Evolutionary conservation across 164 flowering plant genomes (phyloP).

Genomic region (Kalanchoe fedtschenkoi): DNA sequence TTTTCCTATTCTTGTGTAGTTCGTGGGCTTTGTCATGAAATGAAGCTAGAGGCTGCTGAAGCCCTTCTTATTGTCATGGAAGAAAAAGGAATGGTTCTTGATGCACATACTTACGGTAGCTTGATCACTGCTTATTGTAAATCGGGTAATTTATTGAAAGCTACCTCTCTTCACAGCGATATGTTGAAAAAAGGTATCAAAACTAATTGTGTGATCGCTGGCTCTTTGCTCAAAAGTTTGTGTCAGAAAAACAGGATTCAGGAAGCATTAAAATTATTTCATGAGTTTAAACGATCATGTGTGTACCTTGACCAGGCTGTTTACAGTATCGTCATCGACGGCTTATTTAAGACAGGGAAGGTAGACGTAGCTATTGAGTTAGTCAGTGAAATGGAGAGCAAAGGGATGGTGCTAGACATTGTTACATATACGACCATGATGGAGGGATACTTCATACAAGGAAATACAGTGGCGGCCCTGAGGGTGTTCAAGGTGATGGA

Average conservation of each 20-base stretch:
- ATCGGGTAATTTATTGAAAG: conserved; percentile 25
- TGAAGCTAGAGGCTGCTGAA: conserved; percentile 50
- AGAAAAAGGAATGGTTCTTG: conserved; percentile 31
- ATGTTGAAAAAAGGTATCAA: conserved; percentile 48
- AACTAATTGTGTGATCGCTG: conserved; percentile 44
- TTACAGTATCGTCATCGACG: conserved; percentile 47
- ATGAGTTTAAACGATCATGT: conserved; percentile 27
- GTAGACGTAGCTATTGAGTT: conserved; percentile 46
- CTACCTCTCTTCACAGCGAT: conserved; percentile 28
- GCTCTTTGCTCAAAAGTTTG: conserved; percentile 50
- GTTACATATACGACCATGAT: conserved; percentile 61
- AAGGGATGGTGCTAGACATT: conserved; percentile 37
- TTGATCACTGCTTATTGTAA: conserved; percentile 46
- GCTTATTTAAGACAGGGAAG: conserved; percentile 47
- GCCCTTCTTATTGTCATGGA: conserved; percentile 41
- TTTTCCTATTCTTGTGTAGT: conserved; percentile 45
- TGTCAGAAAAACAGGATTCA: conserved; percentile 23
- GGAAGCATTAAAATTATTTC: conserved; percentile 36
- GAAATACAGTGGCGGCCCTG: conserved; percentile 34
- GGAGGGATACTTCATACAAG: conserved; percentile 42
- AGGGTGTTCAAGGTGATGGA: conserved; percentile 37
- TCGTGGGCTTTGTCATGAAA: conserved; percentile 51
- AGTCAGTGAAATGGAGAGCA: conserved; percentile 47
- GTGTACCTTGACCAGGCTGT: conserved; percentile 41
- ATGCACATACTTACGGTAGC: conserved; percentile 26